Evolutionary conservation across 2,329 filamentous ascomycete genomes (phyloP), one percentile per base, ranked within the genome.

Genomic region (Neocatenulostroma microsporum): DNA sequence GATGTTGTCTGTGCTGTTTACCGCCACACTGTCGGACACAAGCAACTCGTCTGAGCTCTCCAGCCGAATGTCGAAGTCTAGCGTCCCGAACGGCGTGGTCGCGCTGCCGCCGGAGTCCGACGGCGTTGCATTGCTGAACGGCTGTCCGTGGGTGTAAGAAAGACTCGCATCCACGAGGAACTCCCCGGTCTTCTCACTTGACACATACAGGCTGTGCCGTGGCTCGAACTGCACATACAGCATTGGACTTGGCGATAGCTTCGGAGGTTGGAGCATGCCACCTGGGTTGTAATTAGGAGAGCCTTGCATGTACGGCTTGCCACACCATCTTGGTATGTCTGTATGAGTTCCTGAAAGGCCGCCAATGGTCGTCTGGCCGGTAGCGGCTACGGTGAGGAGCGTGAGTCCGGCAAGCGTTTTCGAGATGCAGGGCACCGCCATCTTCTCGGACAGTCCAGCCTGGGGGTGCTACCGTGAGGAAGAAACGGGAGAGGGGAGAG

Each of bases 271-370:
- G 5, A 73, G 58, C 50, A 60, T 58, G 14, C 71, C 70, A 21
- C 67, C 68, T 0, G 69, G 70, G 42, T 70, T 53, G 44, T 68
- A 63, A 1, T 67, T 63, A 3, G 62, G 57, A 39, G 68, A 64
- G 31, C 68, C 69, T 27, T 3, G n/a, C 12, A 20, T 8, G n/a
- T 36, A 35, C 11, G 67, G 64, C 44, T 71, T 71, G 8, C 68
- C 67, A 49, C 68, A 68, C 67, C 66, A 69, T 21, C 65, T 60
- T 32, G 67, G 61, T 10, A 69, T 63, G 5, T 64, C 63, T 24
- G 60, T 47, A 32, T 53, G 49, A 26, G 35, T 41, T 7, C 49
- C 49, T 24, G 49, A 49, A 4, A 49, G 39, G 8, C 48, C 48
- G 15, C 48, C 45, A 17, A 50, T 47, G 8, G 44, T 40, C 14